Evolutionary conservation across 129 eudicot species (phyloP).

Genomic region (Artemisia argyi): DNA sequence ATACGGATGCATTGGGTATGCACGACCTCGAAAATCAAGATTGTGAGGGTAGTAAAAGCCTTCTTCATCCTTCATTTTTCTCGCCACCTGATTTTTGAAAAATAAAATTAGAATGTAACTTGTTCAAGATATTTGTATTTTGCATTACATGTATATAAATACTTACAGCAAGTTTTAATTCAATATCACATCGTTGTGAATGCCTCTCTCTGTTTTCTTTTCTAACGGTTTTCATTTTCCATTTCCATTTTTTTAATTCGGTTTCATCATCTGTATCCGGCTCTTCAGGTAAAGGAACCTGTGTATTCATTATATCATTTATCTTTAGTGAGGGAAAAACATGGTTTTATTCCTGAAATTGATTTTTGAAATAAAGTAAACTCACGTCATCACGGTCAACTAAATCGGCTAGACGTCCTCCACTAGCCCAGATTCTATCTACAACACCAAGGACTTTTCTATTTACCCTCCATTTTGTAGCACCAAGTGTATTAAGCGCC

Average conservation of each 20-base stretch:
- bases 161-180: constrained; percentile 92
- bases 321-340: neutral
- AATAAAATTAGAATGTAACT: constrained; percentile 15
- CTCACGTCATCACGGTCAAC: constrained; percentile 94
- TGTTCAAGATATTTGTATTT: neutral
- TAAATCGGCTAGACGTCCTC: constrained; percentile 84
- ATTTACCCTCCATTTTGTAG: constrained; percentile 93
- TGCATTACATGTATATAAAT: neutral
- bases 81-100: constrained; percentile 63
- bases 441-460: constrained; percentile 69
- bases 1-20: constrained; percentile 98
- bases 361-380: neutral
- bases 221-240: constrained; percentile 72
- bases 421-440: constrained; percentile 93
- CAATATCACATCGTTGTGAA: constrained; percentile 90
- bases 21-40: constrained; percentile 98
- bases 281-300: constrained; percentile 80
- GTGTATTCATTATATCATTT: neutral
- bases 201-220: constrained; percentile 85
- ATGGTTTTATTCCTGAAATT: neutral
- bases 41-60: constrained; percentile 95
- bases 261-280: constrained; percentile 84
- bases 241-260: constrained; percentile 84
- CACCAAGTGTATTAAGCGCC: constrained; percentile 95
- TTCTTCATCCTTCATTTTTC: constrained; percentile 95